Evolutionary conservation across 306 rosid genomes (phyloP), one percentile per base, ranked within the genome.

Genomic region (Prosopis cineraria): DNA sequence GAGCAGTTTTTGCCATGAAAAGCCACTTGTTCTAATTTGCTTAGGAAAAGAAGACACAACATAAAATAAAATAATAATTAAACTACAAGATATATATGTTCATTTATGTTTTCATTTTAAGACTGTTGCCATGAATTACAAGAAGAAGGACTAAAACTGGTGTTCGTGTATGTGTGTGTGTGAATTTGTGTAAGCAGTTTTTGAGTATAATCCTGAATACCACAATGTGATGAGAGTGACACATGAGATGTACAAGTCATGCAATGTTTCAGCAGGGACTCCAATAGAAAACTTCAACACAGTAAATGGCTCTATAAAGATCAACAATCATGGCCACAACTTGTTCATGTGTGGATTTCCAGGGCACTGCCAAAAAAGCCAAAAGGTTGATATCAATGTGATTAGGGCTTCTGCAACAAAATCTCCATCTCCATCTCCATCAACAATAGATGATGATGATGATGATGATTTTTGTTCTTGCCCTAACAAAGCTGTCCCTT

Each of bases 281-380:
- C 98, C 98, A 7, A 1, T 92, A 17, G 90, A 86, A 7, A 87
- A 93, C 14, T 89, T 81, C 80, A 78, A 84, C 60, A 83, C 96
- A 1, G 98, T 98, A 24, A 95, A 95, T 39, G 98, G 93, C 84
- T 10, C 93, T 64, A 84, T 91, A 40, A 72, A 76, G 13, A 81
- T 95, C 71, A 86, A 66, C 14, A 72, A 72, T 16, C 68, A 83
- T 75, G 97, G 98, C 64, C 98, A 95, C 69, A 92, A 95, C 66
- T 91, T 87, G 82, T 92, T 87, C 84, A 29, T 95, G 65, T 95
- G 98, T 53, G 98, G 98, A 0, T 93, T 91, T 19, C 98, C 97
- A 10, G 97, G 98, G 19, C 98, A 95, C 70, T 95, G 98, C 72
- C 87, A 90, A 75, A 83, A 90, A 24, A 92, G 97, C n/a, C 97